Base-by-base conservation (phyloP, 306 rosid species). In the Sesbania bispinosa region DNA sequence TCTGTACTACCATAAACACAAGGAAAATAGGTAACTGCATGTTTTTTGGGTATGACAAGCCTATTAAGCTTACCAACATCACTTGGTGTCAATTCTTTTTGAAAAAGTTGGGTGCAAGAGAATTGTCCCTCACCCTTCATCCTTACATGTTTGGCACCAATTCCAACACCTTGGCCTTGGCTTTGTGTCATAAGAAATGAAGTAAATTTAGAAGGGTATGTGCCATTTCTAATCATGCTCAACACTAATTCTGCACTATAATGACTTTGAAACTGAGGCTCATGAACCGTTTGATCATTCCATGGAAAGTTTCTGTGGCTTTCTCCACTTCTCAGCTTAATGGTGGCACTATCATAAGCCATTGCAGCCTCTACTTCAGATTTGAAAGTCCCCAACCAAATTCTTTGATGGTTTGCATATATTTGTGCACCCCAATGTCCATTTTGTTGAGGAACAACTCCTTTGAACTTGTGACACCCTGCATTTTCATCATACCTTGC, bases 401-500 rank as follows among this genome's bases (percentile, higher is more conserved):
- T 83, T 65, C 97, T 82, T 50, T 87, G 98, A 69, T 93, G 93
- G 33, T 85, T 85, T 32, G 93, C 90, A 11, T 93, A 93, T 62
- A 93, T 93, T 14, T 93, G 96, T 10, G 97, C 92, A 21, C 98
- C 97, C 97, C 96, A 93, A 62, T 91, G 81, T 1, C 98, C 98
- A 10, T 93, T 93, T 63, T 87, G 90, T 50, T 90, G 97, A 10
- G 92, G 86, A 58, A 90, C 96, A 9, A 93, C 86, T 1, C 97
- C 97, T 81, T 90, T 93, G 70, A 87, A 90, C 75, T 81, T 90
- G 7, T 74, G 81, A 4, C 7, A 13, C 10, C 21, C 26, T 5
- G 7, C 66, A 38, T 64, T 78, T 1, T 11, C 74, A 20, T 64
- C 69, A 11, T 47, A n/a, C 74, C 77, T 80, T 2, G 4, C 54